phyloP scores from a whole-genome alignment of 352 stramenopile genomes.

The Phytophthora ohioensis region DNA sequence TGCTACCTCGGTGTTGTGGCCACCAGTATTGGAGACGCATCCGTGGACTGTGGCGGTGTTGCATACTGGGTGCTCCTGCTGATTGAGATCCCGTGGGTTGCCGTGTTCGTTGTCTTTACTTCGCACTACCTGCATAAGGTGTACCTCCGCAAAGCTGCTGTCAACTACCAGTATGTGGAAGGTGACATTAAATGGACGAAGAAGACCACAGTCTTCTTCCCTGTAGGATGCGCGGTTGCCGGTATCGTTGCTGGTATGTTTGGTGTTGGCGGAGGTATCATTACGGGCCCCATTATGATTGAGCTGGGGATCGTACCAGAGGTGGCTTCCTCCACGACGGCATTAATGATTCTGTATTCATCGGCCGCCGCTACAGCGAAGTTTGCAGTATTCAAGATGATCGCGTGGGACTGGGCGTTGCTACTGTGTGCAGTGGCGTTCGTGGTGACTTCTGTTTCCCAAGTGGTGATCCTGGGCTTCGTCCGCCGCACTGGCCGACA shows the following conservation, averaged over 20 bases:
- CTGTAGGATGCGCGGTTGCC: conserved; percentile 46
- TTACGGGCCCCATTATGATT: conserved; percentile 44
- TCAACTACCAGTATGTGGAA: conserved; percentile 48
- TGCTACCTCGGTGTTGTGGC: conserved; percentile 52
- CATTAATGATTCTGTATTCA: conserved; percentile 64
- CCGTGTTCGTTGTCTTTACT: conserved; percentile 46
- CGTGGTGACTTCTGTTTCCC: conserved; percentile 53
- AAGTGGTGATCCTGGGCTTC: conserved; percentile 61
- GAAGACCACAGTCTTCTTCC: conserved; percentile 58
- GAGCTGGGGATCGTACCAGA: conserved; percentile 47
- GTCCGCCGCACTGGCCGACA: conserved; percentile 59
- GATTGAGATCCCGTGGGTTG: conserved; percentile 64
- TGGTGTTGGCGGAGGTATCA: conserved; percentile 58
- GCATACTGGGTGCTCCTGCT: conserved; percentile 66
- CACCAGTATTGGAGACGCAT: conserved; percentile 38
- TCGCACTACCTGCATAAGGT: conserved; percentile 42
- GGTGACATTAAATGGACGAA: conserved; percentile 59
- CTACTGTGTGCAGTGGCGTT: conserved; percentile 49
- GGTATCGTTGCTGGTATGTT: conserved; percentile 64
- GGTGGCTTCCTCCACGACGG: conserved; percentile 50
- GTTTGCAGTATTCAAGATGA: conserved; percentile 57
- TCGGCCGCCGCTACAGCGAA: conserved; percentile 48
- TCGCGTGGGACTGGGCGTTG: conserved; percentile 55
- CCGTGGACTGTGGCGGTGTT: conserved; percentile 47
- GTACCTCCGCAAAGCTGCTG: conserved; percentile 49